Conservation (phyloP, 768 basidiomycete species). For the Strobilomyces dryophilus region DNA sequence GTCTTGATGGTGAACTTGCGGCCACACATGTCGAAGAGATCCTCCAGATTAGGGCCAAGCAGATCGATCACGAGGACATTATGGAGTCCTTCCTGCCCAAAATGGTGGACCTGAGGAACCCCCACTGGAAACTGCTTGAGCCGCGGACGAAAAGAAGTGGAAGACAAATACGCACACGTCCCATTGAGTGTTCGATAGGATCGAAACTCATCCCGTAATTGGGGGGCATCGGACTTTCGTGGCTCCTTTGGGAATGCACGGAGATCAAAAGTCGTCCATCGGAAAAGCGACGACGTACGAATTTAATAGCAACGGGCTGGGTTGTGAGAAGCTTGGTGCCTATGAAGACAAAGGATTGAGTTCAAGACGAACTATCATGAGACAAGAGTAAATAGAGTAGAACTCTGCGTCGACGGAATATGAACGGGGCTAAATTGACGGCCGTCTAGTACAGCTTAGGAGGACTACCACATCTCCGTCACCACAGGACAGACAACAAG, state of each 20-base stretch:
- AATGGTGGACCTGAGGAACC: conserved; percentile 97
- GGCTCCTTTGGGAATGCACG: conserved; percentile 60
- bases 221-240: conserved; percentile 96
- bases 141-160: conserved; percentile 9
- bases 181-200: conserved; percentile 94
- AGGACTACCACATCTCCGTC: conserved; percentile 6
- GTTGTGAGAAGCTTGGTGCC: conserved; percentile 83
- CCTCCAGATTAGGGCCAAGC: conserved; percentile 95
- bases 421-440: not conserved
- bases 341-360: conserved; percentile 31
- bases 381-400: not conserved
- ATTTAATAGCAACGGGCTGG: conserved; percentile 95
- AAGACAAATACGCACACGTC: conserved; percentile 57
- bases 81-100: conserved; percentile 97
- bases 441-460: conserved; percentile 2
- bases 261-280: conserved; percentile 14
- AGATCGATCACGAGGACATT: conserved; percentile 94
- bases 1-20: conserved; percentile 98
- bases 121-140: conserved; percentile 55
- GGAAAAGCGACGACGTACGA: conserved; percentile 50
- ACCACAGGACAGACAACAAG: conserved; percentile 3
- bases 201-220: conserved; percentile 94
- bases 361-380: conserved; percentile 1
- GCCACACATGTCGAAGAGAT: conserved; percentile 98
- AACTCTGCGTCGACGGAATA: conserved; percentile 7